A percentile compares a stretch with the other conserved stretches of the same genome.
Conservation (phyloP, 139 green algal species). For the Zygnema cylindricum region DNA sequence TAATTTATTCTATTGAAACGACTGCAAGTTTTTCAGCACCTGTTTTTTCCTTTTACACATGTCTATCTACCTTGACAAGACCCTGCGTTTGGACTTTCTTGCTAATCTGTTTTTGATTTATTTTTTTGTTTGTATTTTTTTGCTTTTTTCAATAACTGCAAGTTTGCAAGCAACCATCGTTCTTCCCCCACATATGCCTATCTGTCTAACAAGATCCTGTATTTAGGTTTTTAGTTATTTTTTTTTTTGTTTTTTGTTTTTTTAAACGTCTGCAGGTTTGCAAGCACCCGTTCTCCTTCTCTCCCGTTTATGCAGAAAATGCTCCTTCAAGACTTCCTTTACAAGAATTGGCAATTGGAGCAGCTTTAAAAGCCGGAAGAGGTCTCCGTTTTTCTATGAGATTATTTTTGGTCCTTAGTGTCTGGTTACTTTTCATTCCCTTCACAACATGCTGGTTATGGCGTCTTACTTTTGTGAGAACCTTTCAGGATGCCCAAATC, state of each 20-base stretch:
- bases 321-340: constrained; percentile 64
- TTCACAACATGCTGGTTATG: constrained; percentile 68
- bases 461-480: constrained; percentile 64
- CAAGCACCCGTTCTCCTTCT: constrained; percentile 73
- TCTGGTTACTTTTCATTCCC: constrained; percentile 72
- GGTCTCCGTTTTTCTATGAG: constrained; percentile 51
- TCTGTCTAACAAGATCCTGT: too few species aligned
- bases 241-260: constrained; percentile 5
- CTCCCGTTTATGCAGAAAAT: constrained; percentile 70
- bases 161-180: too few species aligned
- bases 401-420: constrained; percentile 63
- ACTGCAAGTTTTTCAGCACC: too few species aligned
- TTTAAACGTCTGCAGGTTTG: constrained; percentile 69
- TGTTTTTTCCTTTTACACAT: too few species aligned
- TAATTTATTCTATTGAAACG: too few species aligned
- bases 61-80: too few species aligned
- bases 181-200: too few species aligned
- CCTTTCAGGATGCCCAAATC: neutral
- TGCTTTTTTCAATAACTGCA: too few species aligned
- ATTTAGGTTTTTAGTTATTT: too few species aligned
- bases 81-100: too few species aligned
- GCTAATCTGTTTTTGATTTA: too few species aligned
- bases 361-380: constrained; percentile 6
- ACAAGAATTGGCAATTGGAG: constrained; percentile 66
- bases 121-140: too few species aligned